Conservation (phyloP, 1,284 basidiomycete genomes). For the Malassezia sympodialis region DNA sequence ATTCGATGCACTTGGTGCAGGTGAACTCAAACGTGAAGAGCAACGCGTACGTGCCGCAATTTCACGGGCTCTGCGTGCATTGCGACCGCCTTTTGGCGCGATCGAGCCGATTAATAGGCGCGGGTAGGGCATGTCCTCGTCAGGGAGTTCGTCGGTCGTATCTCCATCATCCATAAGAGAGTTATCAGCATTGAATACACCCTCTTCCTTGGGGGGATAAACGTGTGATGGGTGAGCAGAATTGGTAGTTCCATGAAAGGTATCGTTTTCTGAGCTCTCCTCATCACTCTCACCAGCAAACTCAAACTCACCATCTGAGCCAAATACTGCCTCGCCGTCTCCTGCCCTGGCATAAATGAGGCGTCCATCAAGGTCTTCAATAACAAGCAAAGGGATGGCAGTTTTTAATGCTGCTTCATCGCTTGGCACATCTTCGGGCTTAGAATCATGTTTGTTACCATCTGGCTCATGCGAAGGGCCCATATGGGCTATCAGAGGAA, state of each 20-base stretch:
- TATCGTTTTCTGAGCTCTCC: slow-evolving; percentile 27
- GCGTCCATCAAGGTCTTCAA: slow-evolving; percentile 46
- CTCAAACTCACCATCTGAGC: slow-evolving; percentile 47
- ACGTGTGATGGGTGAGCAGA: not conserved
- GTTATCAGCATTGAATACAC: slow-evolving; percentile 5
- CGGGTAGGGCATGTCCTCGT: slow-evolving; percentile 47
- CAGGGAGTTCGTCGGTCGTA: slow-evolving; percentile 45
- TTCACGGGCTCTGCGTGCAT: slow-evolving; percentile 38
- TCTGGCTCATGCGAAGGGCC: slow-evolving; percentile 18
- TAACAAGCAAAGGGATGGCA: slow-evolving; percentile 43
- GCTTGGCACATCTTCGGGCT: slow-evolving; percentile 12
- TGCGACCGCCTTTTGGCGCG: slow-evolving; percentile 40
- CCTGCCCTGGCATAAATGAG: slow-evolving; percentile 46
- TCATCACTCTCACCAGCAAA: slow-evolving; percentile 44
- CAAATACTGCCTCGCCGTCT: slow-evolving; percentile 47
- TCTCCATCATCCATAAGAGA: slow-evolving; percentile 35
- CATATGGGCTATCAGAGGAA: slow-evolving; percentile 38
- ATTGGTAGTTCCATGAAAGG: not conserved
- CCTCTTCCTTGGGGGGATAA: not conserved
- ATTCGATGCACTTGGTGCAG: not conserved
- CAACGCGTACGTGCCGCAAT: slow-evolving; percentile 38
- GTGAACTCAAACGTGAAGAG: slow-evolving; percentile 17
- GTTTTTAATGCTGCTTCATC: slow-evolving; percentile 13
- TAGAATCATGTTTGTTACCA: slow-evolving; percentile 3
- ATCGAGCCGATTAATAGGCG: slow-evolving; percentile 44